Evolutionary conservation across 192 early-diverging fungal species (phyloP), one percentile per base, ranked within the genome.

Genomic region (Nowakowskiella sp.): DNA sequence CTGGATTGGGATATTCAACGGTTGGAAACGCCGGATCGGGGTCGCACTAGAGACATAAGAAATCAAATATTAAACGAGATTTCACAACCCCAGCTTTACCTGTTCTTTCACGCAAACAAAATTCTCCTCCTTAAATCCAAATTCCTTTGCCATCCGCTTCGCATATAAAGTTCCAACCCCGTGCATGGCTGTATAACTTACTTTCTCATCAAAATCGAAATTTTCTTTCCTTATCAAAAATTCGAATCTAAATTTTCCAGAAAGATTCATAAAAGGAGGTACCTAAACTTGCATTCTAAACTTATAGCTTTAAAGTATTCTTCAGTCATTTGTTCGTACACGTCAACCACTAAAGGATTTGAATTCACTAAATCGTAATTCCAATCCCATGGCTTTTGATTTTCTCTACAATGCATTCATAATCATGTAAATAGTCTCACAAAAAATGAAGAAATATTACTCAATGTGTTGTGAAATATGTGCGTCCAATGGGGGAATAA

Each of bases 111-210:
- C 82, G 6, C 67, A 49, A 19, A 82, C 66, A 53, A 82, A 84
- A n/a, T n/a, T n/a, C n/a, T n/a, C n/a, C 1, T 82, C 68, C 51
- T 78, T 71, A 27, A 94, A 67, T 24, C 77, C 76, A 60, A 94
- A 88, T 7, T 61, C 48, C 44, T 80, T 71, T 49, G 91, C 73
- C 8, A 85, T 75, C 30, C 73, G 65, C 19, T 76, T 66, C 2
- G 86, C 89, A 70, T 84, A 90, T 10, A 76, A 78, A 5, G 74
- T 67, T 21, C 93, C 93, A 26, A 96, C 91, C 45, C 93, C 93
- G 56, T 96, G 93, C 93, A 96, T 94, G 13, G 93, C 80, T 21
- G 90, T 96, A 61, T 94, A 94, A 10, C 86, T 85, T 62, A 88
- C 86, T 58, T 78, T 76, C 23, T 85, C 47, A 25, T 66, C 57